Base-by-base conservation (phyloP, 1,284 basidiomycete species). In the Pseudozyma sp. region DNA sequence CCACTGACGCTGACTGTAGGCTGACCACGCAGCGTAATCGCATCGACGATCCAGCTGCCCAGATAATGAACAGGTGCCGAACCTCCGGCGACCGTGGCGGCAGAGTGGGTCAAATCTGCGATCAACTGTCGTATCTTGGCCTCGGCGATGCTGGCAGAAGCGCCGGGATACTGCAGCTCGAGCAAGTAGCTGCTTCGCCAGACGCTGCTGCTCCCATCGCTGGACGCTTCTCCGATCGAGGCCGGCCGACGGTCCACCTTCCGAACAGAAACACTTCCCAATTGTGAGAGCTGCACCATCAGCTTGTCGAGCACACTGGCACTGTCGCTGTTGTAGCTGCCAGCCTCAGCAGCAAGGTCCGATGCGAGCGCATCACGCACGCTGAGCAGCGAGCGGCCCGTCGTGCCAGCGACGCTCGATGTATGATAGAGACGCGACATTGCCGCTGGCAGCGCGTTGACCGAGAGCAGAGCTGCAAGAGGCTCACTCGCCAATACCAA, bases 21-120 rank as follows among this genome's bases (percentile, higher is more conserved):
- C 39, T 54, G 50, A 19, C 62, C 61, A 6, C 47, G 48, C 40
- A 67, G 47, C 17, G 65, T 58, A 9, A 35, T 47, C 9, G 46
- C 54, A 49, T 73, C 69, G 24, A 73, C 69, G 29, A 60, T 31
- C 72, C 72, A 75, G 60, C 67, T 70, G 30, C 72, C 72, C 5
- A 70, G 64, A 39, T 56, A 53, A 0, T 53, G 46, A 34, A 75
- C 39, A 0, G 58, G 48, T 14, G 54, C 52, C 11, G 35, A 8
- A 33, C 39, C 56, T 37, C 63, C 54, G 19, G 39, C 16, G 0
- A 51, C 44, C 1, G 46, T 62, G 17, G 10, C 29, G 11, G 58
- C 48, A n/a, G 54, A 53, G 55, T 58, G 53, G 37, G 69, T 64
- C 14, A 68, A 17, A 14, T 58, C 44, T 7, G 59, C 42, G 17